Percentiles rank a stretch among this genome's conserved stretches.
phyloP scores from a whole-genome alignment of 2,329 filamentous ascomycete species.

The Nigrospora osmanthi region DNA sequence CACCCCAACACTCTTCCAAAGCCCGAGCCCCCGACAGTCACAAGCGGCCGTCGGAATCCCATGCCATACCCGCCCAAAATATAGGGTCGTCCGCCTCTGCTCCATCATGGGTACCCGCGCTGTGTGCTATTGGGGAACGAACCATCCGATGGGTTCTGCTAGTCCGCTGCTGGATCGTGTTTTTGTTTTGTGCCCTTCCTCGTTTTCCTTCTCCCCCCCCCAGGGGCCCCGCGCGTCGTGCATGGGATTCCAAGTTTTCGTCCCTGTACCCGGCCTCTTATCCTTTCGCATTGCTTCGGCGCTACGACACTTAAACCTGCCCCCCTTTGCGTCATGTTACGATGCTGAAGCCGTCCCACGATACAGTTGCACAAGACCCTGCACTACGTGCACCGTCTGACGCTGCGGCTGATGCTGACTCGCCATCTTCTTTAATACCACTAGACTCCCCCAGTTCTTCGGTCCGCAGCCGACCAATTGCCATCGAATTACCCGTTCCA shows the following conservation, averaged over 20 bases:
- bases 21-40: too few species aligned
- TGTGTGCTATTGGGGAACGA: too few species aligned
- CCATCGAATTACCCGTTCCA: conserved; percentile 39
- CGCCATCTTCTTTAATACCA: conserved; percentile 4
- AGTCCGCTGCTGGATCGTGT: too few species aligned
- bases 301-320: too few species aligned
- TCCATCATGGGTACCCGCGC: too few species aligned
- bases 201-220: too few species aligned
- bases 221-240: background rate
- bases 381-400: conserved; percentile 1
- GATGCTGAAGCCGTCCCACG: conserved; percentile 1
- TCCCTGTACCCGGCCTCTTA: background rate
- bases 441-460: conserved; percentile 11
- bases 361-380: background rate
- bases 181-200: too few species aligned
- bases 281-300: background rate
- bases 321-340: background rate
- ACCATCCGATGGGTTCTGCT: too few species aligned
- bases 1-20: too few species aligned
- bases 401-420: conserved; percentile 15
- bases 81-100: too few species aligned
- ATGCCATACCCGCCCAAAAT: too few species aligned
- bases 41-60: too few species aligned
- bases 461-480: conserved; percentile 38
- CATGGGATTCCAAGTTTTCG: conserved; percentile 2